A percentile compares a stretch with the other conserved stretches of the same genome.
These are phyloP conservation scores for Emmonsiellopsis sp. DNA, from an alignment of 2,329 filamentous ascomycete genomes.

Conservation along the genomic window DNA sequence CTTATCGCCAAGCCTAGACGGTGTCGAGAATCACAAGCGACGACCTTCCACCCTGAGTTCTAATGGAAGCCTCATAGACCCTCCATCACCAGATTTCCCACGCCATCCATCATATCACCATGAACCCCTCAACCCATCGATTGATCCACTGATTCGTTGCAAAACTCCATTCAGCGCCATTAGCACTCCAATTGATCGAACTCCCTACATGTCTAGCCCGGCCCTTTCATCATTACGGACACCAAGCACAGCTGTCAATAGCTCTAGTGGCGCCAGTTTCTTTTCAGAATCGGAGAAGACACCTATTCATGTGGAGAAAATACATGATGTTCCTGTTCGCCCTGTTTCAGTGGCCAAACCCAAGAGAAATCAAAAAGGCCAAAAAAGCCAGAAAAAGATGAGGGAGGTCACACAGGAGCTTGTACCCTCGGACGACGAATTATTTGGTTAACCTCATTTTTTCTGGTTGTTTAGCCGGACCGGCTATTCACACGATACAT, in stretches of 20 bases:
- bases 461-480: not conserved
- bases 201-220: not conserved
- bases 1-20: conserved; percentile 1
- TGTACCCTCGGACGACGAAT: conserved; percentile 3
- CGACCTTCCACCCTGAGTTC: conserved; percentile 1
- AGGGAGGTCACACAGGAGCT: conserved; percentile 4
- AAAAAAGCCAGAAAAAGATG: not conserved
- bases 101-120: conserved; percentile 11
- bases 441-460: not conserved
- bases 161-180: not conserved
- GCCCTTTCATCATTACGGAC: not conserved
- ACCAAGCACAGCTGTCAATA: not conserved
- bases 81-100: conserved; percentile 7
- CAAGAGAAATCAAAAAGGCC: not conserved
- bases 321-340: not conserved
- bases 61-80: conserved; percentile 1
- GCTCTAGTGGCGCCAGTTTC: not conserved
- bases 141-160: not conserved
- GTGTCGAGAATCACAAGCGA: not conserved
- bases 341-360: not conserved
- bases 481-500: too few species aligned
- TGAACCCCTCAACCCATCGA: not conserved
- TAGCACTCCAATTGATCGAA: not conserved
- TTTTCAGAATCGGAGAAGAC: conserved; percentile 1
- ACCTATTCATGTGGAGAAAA: not conserved